Evolutionary conservation across 1,284 basidiomycete species (phyloP), one percentile per base, ranked within the genome.

Genomic region (Trametes polyzona): DNA sequence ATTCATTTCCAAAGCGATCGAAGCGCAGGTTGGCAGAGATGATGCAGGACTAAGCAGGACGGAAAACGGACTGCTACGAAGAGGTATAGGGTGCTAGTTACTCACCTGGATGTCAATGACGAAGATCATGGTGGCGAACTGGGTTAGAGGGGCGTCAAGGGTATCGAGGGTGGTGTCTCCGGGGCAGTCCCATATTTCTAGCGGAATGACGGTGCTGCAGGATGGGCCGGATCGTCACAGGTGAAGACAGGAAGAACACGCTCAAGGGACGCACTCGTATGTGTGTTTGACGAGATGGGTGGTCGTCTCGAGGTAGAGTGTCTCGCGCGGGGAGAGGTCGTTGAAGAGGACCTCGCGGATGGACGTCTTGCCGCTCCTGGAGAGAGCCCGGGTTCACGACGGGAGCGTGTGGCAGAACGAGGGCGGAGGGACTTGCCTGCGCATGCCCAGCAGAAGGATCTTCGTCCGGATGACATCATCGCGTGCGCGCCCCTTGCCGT

Each of bases 171-270:
- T 87, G 51, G 88, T 84, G 56, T 88, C 92, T 26, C 93, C 92
- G 0, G 96, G 96, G 61, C 93, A 93, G 70, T 98, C 96, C 93
- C 95, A 98, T 69, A 98, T 86, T 71, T 98, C 92, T 23, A 98
- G 84, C 1, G 93, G 92, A 55, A 97, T 88, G 62, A 98, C 88
- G 35, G 94, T 91, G 73, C 95, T 96, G 69, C 58, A 30, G 27
- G n/a, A n/a, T n/a, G 36, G 37, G 16, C 21, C 24, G 21, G 47
- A 33, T 48, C 44, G 58, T 61, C 33, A 51, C 52, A 27, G 44
- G n/a, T n/a, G 33, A 14, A 40, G 16, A n/a, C 26, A 10, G 9
- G 23, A 30, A 23, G 17, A 29, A 33, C 3, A 10, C n/a, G 26
- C 48, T 39, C 42, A 41, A 52, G 27, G 33, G 52, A 83, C 92